Percentiles rank a stretch among this genome's conserved stretches.
phyloP scores from a whole-genome alignment of 2,329 filamentous ascomycete species.

The Colletotrichum scovillei region DNA sequence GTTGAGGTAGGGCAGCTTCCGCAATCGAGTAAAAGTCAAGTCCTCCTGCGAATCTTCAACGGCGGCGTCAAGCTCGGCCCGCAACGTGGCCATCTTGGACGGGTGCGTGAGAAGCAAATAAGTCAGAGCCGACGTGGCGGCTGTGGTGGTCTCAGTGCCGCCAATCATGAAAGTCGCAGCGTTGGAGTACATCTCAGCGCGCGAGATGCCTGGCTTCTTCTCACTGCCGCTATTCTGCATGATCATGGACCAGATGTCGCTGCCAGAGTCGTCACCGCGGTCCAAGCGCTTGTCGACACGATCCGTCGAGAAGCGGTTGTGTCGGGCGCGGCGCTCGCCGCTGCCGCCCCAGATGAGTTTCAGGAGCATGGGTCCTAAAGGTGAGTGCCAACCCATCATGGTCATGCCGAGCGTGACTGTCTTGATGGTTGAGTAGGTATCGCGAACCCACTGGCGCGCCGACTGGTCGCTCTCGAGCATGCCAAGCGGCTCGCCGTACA shows the following conservation, averaged over 20 bases:
- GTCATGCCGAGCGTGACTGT: slow-evolving; percentile 34
- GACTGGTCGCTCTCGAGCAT: slow-evolving; percentile 40
- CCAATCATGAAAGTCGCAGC: slow-evolving; percentile 45
- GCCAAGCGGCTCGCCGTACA: slow-evolving; percentile 45
- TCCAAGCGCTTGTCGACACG: slow-evolving; percentile 34
- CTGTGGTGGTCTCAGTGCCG: slow-evolving; percentile 59
- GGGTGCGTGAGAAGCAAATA: slow-evolving; percentile 52
- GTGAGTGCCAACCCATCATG: slow-evolving; percentile 28
- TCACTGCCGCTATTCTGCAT: slow-evolving; percentile 21
- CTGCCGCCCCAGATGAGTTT: slow-evolving; percentile 24
- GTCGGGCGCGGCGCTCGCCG: slow-evolving; percentile 15
- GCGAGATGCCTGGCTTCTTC: slow-evolving; percentile 17
- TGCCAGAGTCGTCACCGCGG: slow-evolving; percentile 22
- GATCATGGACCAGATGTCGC: slow-evolving; percentile 30
- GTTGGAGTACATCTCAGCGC: slow-evolving; percentile 36
- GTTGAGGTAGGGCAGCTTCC: slow-evolving; percentile 50
- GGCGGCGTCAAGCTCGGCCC: slow-evolving; percentile 47
- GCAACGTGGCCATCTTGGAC: slow-evolving; percentile 43
- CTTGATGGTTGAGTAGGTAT: slow-evolving; percentile 39
- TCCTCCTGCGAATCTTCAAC: slow-evolving; percentile 41
- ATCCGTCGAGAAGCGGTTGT: slow-evolving; percentile 31
- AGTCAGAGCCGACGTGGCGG: slow-evolving; percentile 51
- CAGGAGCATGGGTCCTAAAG: slow-evolving; percentile 21
- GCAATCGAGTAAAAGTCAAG: slow-evolving; percentile 47
- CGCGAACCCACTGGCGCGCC: slow-evolving; percentile 42